These are phyloP conservation scores for Ascomycota sp. DNA, from an alignment of 2,329 filamentous ascomycete species.

Conservation along the genomic window DNA sequence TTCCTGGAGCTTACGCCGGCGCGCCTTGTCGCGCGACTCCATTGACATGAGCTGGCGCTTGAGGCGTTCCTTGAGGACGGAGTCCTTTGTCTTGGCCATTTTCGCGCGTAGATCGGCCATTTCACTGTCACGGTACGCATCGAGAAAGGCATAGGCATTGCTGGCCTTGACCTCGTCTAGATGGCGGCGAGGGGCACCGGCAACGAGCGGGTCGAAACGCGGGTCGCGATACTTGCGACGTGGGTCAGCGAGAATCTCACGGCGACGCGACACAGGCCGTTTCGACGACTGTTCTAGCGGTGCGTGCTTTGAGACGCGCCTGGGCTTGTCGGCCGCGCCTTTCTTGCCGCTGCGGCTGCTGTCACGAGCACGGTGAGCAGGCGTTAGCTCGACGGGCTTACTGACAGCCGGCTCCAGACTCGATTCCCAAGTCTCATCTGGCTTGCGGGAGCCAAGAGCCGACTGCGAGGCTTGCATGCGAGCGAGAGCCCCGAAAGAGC, in stretches of 20 bases:
- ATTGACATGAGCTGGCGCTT: constrained; percentile 58
- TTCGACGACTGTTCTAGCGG: constrained; percentile 69
- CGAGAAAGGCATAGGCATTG: constrained; percentile 70
- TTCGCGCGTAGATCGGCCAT: constrained; percentile 51
- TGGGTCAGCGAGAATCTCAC: constrained; percentile 42
- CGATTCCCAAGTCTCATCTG: no score
- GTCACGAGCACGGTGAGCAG: constrained; percentile 12
- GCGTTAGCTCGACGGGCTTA: neutral
- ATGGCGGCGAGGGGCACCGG: constrained; percentile 8
- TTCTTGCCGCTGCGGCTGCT: neutral
- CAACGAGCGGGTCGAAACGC: constrained; percentile 54
- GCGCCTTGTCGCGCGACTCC: constrained; percentile 56
- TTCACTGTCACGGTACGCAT: constrained; percentile 71
- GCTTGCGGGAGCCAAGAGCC: constrained; percentile 1
- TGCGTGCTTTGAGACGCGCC: constrained; percentile 61
- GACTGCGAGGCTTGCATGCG: constrained; percentile 58
- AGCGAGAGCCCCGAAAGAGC: constrained; percentile 81
- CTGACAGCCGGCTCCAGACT: no score
- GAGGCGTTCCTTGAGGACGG: constrained; percentile 44
- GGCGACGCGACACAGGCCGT: constrained; percentile 60
- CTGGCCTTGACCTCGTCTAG: constrained; percentile 37
- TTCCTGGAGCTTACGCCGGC: constrained; percentile 48
- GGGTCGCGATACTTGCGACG: constrained; percentile 57
- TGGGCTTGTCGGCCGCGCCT: constrained; percentile 4
- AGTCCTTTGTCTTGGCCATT: constrained; percentile 45